phyloP scores from a whole-genome alignment of 768 basidiomycete species.

The Leccinum pellstonianum region DNA sequence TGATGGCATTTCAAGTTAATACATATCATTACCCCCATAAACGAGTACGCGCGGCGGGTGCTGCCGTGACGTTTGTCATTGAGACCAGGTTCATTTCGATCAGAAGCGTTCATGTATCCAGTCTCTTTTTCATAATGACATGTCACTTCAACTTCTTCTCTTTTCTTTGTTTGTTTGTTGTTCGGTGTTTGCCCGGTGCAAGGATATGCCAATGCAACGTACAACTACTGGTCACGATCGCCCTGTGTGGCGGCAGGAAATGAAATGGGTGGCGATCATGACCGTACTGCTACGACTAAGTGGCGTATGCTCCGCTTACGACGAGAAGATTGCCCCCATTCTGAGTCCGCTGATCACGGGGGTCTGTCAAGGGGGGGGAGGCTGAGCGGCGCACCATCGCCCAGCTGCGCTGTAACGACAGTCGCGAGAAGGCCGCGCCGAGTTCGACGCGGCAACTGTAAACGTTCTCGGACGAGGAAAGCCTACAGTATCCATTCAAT shows the following conservation, averaged over 20 bases:
- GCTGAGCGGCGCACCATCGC: constrained; percentile 16
- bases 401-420: constrained; percentile 18
- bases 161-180: neutral
- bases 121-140: no score
- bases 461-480: neutral
- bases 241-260: constrained; percentile 11
- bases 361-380: constrained; percentile 1
- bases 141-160: neutral
- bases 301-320: neutral
- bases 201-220: neutral
- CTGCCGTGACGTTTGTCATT: neutral
- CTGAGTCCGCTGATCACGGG: constrained; percentile 20
- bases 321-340: neutral
- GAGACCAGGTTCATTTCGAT: constrained; percentile 3
- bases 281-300: neutral
- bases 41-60: neutral
- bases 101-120: neutral
- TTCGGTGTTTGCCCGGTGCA: neutral
- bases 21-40: neutral
- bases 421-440: constrained; percentile 12
- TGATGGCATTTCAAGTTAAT: neutral
- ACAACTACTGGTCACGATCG: constrained; percentile 4
- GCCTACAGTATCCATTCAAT: neutral
- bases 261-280: constrained; percentile 24
- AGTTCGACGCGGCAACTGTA: neutral